These are phyloP conservation scores for Boeremia lycopersici DNA, from an alignment of 2,329 filamentous ascomycete species.

Conservation along the genomic window DNA sequence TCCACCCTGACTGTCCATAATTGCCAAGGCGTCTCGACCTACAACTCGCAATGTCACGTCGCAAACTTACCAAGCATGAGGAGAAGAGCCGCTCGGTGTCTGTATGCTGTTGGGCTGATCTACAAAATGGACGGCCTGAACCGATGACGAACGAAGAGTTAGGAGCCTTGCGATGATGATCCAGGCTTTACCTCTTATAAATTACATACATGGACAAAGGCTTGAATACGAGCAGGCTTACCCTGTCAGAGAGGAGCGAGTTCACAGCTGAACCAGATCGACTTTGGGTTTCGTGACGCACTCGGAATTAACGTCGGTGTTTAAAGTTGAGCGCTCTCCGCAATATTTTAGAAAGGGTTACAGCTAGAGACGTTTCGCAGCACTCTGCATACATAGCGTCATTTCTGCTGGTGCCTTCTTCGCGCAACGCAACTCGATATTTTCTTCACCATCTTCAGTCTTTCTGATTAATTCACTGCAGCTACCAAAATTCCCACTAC, in stretches of 20 bases:
- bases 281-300: conserved; percentile 5
- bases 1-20: not conserved
- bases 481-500: conserved; percentile 13
- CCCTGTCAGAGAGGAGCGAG: not conserved
- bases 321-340: not conserved
- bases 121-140: not conserved
- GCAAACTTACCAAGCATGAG: not conserved
- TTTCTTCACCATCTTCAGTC: not conserved
- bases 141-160: not conserved
- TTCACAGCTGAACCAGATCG: conserved; percentile 6
- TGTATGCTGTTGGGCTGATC: not conserved
- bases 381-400: not conserved
- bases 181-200: not conserved
- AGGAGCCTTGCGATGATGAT: conserved; percentile 8
- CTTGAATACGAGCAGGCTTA: conserved; percentile 2
- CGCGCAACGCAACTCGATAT: not conserved
- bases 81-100: not conserved
- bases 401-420: not conserved
- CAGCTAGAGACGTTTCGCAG: not conserved
- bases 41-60: not conserved
- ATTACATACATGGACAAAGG: not conserved
- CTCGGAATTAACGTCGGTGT: conserved; percentile 6
- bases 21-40: not conserved
- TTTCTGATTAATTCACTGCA: conserved; percentile 6
- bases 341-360: not conserved